phyloP scores from a whole-genome alignment of 1,139 yeast genomes.

The Sugiyamaella xylanicola region DNA sequence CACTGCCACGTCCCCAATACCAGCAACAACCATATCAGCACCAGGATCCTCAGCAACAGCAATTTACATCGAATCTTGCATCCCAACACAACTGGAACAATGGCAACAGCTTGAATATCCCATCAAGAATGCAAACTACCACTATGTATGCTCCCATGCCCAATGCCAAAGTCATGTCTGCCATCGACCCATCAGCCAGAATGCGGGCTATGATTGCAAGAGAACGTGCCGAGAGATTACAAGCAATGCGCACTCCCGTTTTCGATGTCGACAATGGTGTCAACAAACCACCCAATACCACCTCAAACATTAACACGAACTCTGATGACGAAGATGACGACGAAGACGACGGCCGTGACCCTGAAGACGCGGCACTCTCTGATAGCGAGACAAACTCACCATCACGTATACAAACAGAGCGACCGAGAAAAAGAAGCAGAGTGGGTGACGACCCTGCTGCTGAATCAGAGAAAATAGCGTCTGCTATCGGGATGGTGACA shows the following conservation, averaged over 20 bases:
- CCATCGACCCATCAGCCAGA: conserved; percentile 17
- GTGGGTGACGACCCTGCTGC: conserved; percentile 4
- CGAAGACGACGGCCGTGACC: conserved; percentile 34
- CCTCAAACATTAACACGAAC: neutral
- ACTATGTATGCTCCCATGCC: conserved; percentile 8
- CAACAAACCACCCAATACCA: neutral
- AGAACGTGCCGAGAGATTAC: conserved; percentile 2
- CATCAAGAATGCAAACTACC: neutral
- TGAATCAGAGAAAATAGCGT: conserved; percentile 9
- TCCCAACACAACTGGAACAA: neutral
- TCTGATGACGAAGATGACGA: conserved; percentile 31
- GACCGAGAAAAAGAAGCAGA: conserved; percentile 21
- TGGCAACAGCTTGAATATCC: neutral
- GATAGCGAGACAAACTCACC: conserved; percentile 29
- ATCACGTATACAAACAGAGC: conserved; percentile 7
- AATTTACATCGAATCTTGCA: neutral
- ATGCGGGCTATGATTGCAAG: conserved; percentile 10
- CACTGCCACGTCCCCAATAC: neutral
- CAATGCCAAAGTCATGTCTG: conserved; percentile 13
- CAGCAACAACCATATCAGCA: neutral
- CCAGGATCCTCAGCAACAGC: neutral
- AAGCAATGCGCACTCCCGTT: neutral
- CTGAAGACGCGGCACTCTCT: conserved; percentile 39
- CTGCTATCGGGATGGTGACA: neutral
- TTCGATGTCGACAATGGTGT: neutral